phyloP scores from a whole-genome alignment of 225 moss, liverwort and hornwort genomes.

The Physcomitrium patens region DNA sequence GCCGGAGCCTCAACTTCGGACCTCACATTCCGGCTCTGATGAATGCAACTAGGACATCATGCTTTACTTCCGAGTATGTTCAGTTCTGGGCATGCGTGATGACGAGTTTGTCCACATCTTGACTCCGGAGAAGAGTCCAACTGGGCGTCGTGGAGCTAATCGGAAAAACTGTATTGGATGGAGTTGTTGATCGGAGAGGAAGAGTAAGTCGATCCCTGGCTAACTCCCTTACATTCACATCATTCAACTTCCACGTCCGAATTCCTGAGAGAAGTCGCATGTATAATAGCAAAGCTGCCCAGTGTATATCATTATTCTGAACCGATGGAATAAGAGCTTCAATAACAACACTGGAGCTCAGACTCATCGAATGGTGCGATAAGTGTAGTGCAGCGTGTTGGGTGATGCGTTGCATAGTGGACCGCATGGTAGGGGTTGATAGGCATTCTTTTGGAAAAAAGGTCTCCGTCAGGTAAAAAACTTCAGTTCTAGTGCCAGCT shows the following conservation, averaged over 20 bases:
- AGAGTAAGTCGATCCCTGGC: no score
- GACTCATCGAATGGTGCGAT: not conserved
- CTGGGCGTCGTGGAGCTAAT: no score
- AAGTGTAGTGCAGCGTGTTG: constrained; percentile 19
- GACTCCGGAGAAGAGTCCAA: no score
- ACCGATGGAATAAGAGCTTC: constrained; percentile 19
- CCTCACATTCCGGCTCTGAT: no score
- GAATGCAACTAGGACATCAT: no score
- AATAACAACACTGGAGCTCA: constrained; percentile 9
- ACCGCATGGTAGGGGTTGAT: constrained; percentile 12
- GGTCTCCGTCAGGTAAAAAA: constrained; percentile 11
- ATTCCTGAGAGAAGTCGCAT: constrained; percentile 24
- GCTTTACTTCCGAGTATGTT: no score
- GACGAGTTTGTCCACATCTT: no score
- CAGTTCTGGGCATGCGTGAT: no score
- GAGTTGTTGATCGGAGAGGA: no score
- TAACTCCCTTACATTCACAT: no score
- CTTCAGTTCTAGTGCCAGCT: constrained; percentile 22
- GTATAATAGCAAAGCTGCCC: constrained; percentile 38
- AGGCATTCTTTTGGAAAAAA: constrained; percentile 43
- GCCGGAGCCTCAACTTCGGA: no score
- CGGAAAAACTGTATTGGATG: no score
- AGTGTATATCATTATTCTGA: constrained; percentile 37
- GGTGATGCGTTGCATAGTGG: not conserved
- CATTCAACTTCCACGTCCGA: constrained; percentile 6